These are phyloP conservation scores for Trichocladium uniseriatum DNA, from an alignment of 495 filamentous ascomycete species.

Conservation along the genomic window DNA sequence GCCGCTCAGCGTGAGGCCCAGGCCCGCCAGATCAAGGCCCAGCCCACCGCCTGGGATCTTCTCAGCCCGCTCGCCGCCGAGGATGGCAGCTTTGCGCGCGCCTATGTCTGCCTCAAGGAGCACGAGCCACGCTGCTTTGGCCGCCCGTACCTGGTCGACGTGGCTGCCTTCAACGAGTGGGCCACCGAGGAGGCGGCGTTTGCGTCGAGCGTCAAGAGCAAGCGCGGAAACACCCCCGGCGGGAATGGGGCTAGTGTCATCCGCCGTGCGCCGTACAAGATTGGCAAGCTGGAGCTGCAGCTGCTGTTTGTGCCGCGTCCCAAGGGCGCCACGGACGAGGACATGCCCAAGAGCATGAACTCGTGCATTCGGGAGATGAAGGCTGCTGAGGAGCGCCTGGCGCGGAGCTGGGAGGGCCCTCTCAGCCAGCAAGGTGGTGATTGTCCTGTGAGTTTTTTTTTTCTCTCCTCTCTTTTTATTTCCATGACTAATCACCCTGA, in stretches of 20 bases:
- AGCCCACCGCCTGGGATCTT: slow-evolving; percentile 71
- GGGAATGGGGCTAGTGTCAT: slow-evolving; percentile 28
- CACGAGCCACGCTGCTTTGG: slow-evolving; percentile 82
- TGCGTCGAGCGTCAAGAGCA: slow-evolving; percentile 77
- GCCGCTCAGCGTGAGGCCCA: slow-evolving; percentile 58
- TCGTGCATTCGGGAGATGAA: slow-evolving; percentile 85
- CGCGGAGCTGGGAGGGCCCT: slow-evolving; percentile 73
- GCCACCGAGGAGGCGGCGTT: slow-evolving; percentile 67
- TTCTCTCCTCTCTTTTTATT: not conserved
- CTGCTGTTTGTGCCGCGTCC: slow-evolving; percentile 90
- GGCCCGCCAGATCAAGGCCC: slow-evolving; percentile 42
- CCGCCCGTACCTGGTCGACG: slow-evolving; percentile 73
- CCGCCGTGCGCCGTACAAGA: slow-evolving; percentile 76
- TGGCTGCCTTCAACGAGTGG: slow-evolving; percentile 97
- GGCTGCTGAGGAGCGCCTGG: slow-evolving; percentile 66
- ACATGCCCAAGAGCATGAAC: slow-evolving; percentile 98
- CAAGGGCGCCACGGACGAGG: slow-evolving; percentile 77
- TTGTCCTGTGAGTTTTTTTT: slow-evolving; percentile 74
- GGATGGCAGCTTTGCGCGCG: slow-evolving; percentile 86
- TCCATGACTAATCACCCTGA: no score
- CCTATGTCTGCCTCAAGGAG: slow-evolving; percentile 87
- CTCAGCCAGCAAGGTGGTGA: slow-evolving; percentile 95
- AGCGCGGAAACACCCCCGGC: slow-evolving; percentile 54
- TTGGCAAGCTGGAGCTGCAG: slow-evolving; percentile 89
- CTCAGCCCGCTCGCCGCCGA: slow-evolving; percentile 75